Evolutionary conservation across 2,329 filamentous ascomycete species (phyloP), one percentile per base, ranked within the genome.

Genomic region (Penicillium sp.): DNA sequence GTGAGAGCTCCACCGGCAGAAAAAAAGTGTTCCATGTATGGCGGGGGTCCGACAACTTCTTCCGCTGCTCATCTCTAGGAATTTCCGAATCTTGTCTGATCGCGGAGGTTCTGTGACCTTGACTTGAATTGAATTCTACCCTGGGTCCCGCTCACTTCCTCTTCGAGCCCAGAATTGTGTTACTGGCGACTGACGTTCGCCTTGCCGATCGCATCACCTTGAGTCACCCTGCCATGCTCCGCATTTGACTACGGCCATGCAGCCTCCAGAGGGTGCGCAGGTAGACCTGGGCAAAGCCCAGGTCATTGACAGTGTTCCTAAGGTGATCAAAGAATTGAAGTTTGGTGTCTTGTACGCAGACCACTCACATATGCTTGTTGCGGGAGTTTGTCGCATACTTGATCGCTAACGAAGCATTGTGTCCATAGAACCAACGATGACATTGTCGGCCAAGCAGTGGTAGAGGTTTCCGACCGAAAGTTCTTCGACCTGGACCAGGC

Each of bases 381-480:
- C 41, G 31, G 45, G 14, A 32, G 36, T 54, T 45, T 54, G 45
- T 50, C 50, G 56, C 47, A 40, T 39, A 54, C 51, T 16, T 42
- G 45, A 49, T 61, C 47, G 54, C 62, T 65, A 61, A 65, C 53
- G 14, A 24, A 48, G 24, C 36, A 14, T 50, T 39, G 27, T 51
- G 44, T 45, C 32, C 40, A 16, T 60, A 92, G 89, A 68, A 96
- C 92, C 24, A 92, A 90, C 66, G 89, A 96, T 71, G 91, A 97
- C 69, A 96, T 97, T 63, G 89, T 96, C 64, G 95, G 93, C 70
- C 94, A 99, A 75, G 92, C 89, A 59, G 92, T 97, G 53, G 83
- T 97, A 62, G 92, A 97, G 75, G 88, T 99, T 54, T 95, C 90
- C n/a, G 90, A 97, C 72, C 86, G 92, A 66, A 87, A 92, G 72